phyloP scores from a whole-genome alignment of 768 basidiomycete genomes.

The Agaricus sinodeliciosus region DNA sequence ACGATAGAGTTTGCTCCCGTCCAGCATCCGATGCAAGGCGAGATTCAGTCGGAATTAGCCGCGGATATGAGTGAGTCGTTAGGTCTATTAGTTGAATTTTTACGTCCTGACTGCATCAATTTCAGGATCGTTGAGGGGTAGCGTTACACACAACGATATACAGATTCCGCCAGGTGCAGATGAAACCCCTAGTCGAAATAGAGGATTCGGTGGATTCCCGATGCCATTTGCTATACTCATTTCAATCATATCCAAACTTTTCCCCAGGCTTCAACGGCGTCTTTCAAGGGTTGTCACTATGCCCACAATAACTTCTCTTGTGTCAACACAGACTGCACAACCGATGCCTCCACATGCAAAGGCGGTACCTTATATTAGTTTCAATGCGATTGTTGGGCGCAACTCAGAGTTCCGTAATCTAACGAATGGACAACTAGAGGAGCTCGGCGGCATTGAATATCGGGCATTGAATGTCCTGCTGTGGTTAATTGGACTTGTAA shows the following conservation, averaged over 20 bases:
- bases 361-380: constrained; percentile 64
- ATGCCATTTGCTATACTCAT: constrained; percentile 55
- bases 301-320: constrained; percentile 59
- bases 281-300: constrained; percentile 72
- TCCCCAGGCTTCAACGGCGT: constrained; percentile 54
- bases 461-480: constrained; percentile 73
- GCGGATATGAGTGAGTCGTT: constrained; percentile 3
- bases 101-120: neutral
- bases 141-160: constrained; percentile 13
- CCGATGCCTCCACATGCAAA: constrained; percentile 44
- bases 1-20: constrained; percentile 34
- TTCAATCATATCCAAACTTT: constrained; percentile 43
- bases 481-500: constrained; percentile 72
- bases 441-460: constrained; percentile 92
- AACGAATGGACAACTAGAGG: constrained; percentile 79
- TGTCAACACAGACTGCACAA: constrained; percentile 32
- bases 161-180: constrained; percentile 13
- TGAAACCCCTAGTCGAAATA: constrained; percentile 23
- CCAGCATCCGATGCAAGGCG: constrained; percentile 15
- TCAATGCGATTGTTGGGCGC: constrained; percentile 77
- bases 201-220: constrained; percentile 69
- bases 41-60: neutral
- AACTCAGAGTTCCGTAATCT: constrained; percentile 70
- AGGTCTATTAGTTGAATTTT: neutral
- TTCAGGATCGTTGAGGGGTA: constrained; percentile 6